Conservation (phyloP, 2,329 filamentous ascomycete genomes). For the Aaosphaeria pasadenensis region DNA sequence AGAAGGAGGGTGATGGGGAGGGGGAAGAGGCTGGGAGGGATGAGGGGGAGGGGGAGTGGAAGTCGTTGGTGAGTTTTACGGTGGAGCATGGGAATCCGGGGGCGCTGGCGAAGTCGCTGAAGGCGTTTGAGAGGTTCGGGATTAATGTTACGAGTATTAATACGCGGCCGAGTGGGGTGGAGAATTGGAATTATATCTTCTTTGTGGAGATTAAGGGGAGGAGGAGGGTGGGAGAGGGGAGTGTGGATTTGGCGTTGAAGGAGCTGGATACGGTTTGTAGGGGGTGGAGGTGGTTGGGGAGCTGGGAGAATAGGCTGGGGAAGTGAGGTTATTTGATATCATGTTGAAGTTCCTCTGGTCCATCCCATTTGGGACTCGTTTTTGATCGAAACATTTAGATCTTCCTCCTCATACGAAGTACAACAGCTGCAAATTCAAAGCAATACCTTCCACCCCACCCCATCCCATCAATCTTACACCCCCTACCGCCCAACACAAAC, state of each 20-base stretch:
- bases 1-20: not conserved
- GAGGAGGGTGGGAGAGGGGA: slow-evolving; percentile 43
- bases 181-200: slow-evolving; percentile 89
- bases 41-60: not conserved
- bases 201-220: slow-evolving; percentile 84
- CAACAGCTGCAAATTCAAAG: too few relatives aligned
- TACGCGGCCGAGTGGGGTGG: slow-evolving; percentile 71
- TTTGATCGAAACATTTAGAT: too few relatives aligned
- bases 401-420: too few relatives aligned
- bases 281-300: slow-evolving; percentile 67
- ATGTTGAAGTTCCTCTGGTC: too few relatives aligned
- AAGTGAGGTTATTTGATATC: too few relatives aligned
- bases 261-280: slow-evolving; percentile 58
- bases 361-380: too few relatives aligned
- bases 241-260: slow-evolving; percentile 61
- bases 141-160: slow-evolving; percentile 91
- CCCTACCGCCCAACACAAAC: slow-evolving; percentile 1
- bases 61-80: slow-evolving; percentile 72
- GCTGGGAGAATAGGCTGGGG: slow-evolving; percentile 49
- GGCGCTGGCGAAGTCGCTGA: slow-evolving; percentile 76
- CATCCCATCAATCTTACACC: too few relatives aligned
- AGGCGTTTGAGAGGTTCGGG: slow-evolving; percentile 69
- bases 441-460: too few relatives aligned
- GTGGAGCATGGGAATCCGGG: slow-evolving; percentile 75
- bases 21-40: not conserved